Base-by-base conservation (phyloP, 2,329 filamentous ascomycete species). In the Tolypocladium tropicale region DNA sequence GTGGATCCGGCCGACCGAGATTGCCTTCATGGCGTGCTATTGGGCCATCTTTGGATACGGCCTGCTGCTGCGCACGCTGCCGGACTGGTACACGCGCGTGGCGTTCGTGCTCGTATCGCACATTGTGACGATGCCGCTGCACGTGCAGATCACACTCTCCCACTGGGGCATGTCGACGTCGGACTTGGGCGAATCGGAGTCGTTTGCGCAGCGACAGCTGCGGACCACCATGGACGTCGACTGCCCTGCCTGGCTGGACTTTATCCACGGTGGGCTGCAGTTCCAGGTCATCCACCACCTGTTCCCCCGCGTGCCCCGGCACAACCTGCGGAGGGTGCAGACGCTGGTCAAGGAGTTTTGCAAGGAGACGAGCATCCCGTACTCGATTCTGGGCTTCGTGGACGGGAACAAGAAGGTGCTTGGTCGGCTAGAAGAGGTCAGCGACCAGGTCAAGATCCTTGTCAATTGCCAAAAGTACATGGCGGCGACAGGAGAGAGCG, bases 151-250 rank as follows among this genome's bases (percentile, higher is more conserved):
- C 68, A 95, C 90, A 0, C 80, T 96, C 18, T 94, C 89, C 2
- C 92, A 96, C 71, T 96, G 95, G 71, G 89, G 89, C 61, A 96
- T 95, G 91, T 92, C 89, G 63, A 96, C 91, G 0, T 81, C 89
- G 11, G 89, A 96, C 64, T 78, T 96, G 16, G 92, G 92, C 0
- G 84, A 87, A 1, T 78, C 85, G 53, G 91, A 96, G 68, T 94
- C 89, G 0, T 96, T 96, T 69, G 84, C 91, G 1, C 91, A 95
- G 71, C 89, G 86, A 70, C 94, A 95, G 86, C 78, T 96, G 49
- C 85, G 92, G 61, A 96, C 91, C 1, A 95, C 91, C 18, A 95
- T 96, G 90, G 90, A 95, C 61, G 85, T 95, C 25, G 90, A 94
- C 67, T 95, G 90, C 67, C 89, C 90, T 1, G 77, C 80, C 16